Percentiles rank a stretch among this genome's conserved stretches.
phyloP scores from a whole-genome alignment of 768 basidiomycete genomes.

The Termitomyces sp. region DNA sequence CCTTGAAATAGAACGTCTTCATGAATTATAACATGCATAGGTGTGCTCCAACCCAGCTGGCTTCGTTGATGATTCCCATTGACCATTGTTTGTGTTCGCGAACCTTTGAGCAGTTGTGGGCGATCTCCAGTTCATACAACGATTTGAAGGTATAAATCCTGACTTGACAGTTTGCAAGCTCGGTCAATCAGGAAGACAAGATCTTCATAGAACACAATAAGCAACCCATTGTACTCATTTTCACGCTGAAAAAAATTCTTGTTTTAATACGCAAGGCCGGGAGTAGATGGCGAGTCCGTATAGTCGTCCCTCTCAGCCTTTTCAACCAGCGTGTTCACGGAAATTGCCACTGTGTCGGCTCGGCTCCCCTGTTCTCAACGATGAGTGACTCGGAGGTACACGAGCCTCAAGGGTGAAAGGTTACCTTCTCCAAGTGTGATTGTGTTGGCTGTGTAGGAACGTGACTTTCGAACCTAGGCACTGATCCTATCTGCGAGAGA shows the following conservation, averaged over 20 bases:
- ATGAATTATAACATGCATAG: too few relatives aligned
- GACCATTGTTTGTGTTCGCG: not conserved
- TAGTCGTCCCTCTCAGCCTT: slow-evolving; percentile 12
- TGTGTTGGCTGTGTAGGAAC: not conserved
- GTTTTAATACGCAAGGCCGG: not conserved
- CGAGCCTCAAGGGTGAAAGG: not conserved
- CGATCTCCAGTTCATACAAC: not conserved
- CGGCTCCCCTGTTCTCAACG: slow-evolving; percentile 6
- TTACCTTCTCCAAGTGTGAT: slow-evolving; percentile 14
- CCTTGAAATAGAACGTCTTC: too few relatives aligned
- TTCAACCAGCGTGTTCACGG: slow-evolving; percentile 16
- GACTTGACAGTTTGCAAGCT: not conserved
- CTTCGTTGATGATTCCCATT: too few relatives aligned
- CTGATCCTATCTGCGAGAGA: slow-evolving; percentile 32
- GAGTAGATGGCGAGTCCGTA: not conserved
- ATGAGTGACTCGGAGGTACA: not conserved
- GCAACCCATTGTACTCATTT: too few relatives aligned
- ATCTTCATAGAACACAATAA: not conserved
- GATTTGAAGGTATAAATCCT: not conserved
- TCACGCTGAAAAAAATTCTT: not conserved
- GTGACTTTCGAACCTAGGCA: slow-evolving; percentile 2
- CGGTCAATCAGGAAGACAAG: not conserved
- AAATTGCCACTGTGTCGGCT: slow-evolving; percentile 13
- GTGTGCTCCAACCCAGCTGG: too few relatives aligned
- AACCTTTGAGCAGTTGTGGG: not conserved